A percentile compares a stretch with the other conserved stretches of the same genome.
Evolutionary conservation across 352 stramenopile species (phyloP).

Genomic region (Phytophthora cryptogea): DNA sequence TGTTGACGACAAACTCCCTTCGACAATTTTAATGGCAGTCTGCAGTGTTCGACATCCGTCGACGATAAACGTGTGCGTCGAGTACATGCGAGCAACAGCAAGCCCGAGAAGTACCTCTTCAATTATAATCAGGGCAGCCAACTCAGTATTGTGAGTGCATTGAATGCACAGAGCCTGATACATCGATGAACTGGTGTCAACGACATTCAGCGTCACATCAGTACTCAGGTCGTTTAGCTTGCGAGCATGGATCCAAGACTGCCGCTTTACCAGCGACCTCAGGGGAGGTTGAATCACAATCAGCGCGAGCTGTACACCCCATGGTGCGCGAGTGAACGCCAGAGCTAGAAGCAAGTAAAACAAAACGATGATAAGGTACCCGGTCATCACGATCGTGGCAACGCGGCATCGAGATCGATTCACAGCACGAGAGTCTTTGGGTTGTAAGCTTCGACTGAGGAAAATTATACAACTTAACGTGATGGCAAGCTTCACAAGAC

Average conservation of each 20-base stretch:
- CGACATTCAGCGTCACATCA: slow-evolving; percentile 50
- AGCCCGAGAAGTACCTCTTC: slow-evolving; percentile 28
- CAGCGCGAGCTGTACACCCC: slow-evolving; percentile 31
- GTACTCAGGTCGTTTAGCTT: slow-evolving; percentile 45
- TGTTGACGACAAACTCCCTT: slow-evolving; percentile 20
- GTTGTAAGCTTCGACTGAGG: slow-evolving; percentile 1
- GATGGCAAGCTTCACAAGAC: slow-evolving; percentile 6
- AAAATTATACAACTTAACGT: slow-evolving; percentile 10
- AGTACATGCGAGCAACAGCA: slow-evolving; percentile 31
- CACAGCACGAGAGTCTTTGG: neutral
- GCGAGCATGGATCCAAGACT: slow-evolving; percentile 35
- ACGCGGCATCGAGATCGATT: slow-evolving; percentile 10
- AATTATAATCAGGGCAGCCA: slow-evolving; percentile 29
- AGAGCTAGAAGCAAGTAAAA: slow-evolving; percentile 34
- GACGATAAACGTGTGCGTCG: slow-evolving; percentile 33
- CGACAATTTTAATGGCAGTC: slow-evolving; percentile 39
- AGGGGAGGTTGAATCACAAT: slow-evolving; percentile 30
- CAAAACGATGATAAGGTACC: slow-evolving; percentile 9
- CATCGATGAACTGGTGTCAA: slow-evolving; percentile 40
- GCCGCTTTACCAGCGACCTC: slow-evolving; percentile 29
- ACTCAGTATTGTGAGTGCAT: slow-evolving; percentile 8
- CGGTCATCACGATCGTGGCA: slow-evolving; percentile 11
- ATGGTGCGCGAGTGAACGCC: slow-evolving; percentile 27
- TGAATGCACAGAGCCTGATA: slow-evolving; percentile 41
- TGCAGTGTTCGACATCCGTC: slow-evolving; percentile 28